Conservation (phyloP, 2,329 filamentous ascomycete species). For the Epichloe brachyelytri region DNA sequence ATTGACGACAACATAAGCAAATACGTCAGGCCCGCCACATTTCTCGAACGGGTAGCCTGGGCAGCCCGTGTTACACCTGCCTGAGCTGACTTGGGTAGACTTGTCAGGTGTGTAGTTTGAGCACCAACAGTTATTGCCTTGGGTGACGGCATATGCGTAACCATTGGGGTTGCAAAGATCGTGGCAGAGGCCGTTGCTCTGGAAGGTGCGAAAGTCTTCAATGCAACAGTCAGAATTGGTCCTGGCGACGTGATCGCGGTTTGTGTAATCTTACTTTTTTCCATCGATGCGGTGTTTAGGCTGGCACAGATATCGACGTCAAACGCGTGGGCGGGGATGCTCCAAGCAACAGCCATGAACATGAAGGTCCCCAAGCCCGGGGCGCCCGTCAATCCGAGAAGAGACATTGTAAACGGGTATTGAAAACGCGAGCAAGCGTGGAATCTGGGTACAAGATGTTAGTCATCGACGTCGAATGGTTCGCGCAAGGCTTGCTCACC, state of each 20-base stretch:
- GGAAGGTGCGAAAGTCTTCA: conserved; percentile 41
- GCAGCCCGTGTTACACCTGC: conserved; percentile 44
- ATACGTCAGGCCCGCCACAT: conserved; percentile 52
- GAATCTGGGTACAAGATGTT: background rate
- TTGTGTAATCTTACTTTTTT: conserved; percentile 17
- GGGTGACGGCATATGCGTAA: conserved; percentile 57
- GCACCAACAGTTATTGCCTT: conserved; percentile 59
- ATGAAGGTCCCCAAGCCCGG: conserved; percentile 2
- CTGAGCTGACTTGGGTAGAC: conserved; percentile 23
- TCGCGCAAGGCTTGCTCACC: background rate
- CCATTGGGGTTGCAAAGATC: conserved; percentile 37
- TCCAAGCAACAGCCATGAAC: conserved; percentile 14
- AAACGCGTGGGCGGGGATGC: conserved; percentile 13
- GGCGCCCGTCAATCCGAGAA: background rate
- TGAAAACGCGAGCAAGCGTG: background rate
- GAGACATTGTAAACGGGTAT: background rate
- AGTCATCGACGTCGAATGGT: background rate
- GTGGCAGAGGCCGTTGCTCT: conserved; percentile 58
- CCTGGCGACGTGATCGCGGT: too few relatives aligned
- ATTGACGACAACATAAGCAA: conserved; percentile 49
- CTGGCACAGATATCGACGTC: conserved; percentile 22
- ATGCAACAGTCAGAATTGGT: conserved; percentile 1
- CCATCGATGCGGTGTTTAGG: conserved; percentile 22
- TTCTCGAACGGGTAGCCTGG: conserved; percentile 55
- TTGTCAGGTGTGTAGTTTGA: conserved; percentile 51